phyloP scores from a whole-genome alignment of 257 asterid genomes.

The Euphrasia confusa region DNA sequence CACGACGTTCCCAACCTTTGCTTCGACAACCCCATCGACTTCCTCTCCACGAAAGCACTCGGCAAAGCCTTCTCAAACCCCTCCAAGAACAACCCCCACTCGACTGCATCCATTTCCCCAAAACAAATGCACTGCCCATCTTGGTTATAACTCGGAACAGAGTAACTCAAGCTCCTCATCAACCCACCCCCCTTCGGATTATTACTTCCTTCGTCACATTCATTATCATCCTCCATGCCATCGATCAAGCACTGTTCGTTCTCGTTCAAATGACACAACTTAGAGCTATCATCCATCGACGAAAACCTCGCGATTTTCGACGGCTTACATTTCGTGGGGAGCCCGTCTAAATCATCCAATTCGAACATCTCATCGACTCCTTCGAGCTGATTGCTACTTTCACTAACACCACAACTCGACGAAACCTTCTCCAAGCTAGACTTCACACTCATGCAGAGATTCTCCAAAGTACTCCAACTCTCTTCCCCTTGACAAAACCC shows the following conservation, averaged over 20 bases:
- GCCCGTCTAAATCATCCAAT: constrained; percentile 26
- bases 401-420: constrained; percentile 22
- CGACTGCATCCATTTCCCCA: constrained; percentile 60
- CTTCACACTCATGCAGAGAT: constrained; percentile 59
- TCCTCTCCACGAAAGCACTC: constrained; percentile 61
- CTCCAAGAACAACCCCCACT: constrained; percentile 63
- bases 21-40: constrained; percentile 61
- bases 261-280: constrained; percentile 15
- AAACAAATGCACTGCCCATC: constrained; percentile 58
- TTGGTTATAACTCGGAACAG: constrained; percentile 38
- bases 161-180: constrained; percentile 72
- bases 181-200: constrained; percentile 32
- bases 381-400: constrained; percentile 16
- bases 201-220: constrained; percentile 15
- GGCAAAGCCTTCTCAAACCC: constrained; percentile 53
- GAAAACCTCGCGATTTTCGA: constrained; percentile 47
- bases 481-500: constrained; percentile 61
- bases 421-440: constrained; percentile 30
- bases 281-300: constrained; percentile 31
- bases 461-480: constrained; percentile 64
- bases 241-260: constrained; percentile 9
- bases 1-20: constrained; percentile 83
- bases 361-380: constrained; percentile 40
- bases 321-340: constrained; percentile 39
- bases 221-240: constrained; percentile 20